Evolutionary conservation across 345 rosid genomes (phyloP).

Genomic region (Heritiera fomes): DNA sequence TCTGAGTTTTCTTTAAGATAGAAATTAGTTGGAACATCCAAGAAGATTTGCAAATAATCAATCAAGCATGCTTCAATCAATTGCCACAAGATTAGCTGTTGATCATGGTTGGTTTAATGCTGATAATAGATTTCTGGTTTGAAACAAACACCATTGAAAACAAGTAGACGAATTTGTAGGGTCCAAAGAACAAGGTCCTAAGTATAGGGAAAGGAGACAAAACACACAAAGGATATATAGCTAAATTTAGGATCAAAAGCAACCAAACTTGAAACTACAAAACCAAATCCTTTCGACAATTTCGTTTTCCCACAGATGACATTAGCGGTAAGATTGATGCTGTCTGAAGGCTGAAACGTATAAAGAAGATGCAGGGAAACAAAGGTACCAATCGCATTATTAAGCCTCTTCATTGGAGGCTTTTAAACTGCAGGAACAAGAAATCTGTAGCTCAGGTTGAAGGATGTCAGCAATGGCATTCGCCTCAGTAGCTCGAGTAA

Average conservation of each 20-base stretch:
- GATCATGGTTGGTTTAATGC: not conserved
- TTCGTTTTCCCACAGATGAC: not conserved
- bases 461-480: not conserved
- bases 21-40: conserved; percentile 6
- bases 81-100: not conserved
- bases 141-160: not conserved
- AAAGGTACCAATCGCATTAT: not conserved
- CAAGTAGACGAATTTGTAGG: not conserved
- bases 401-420: conserved; percentile 12
- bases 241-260: not conserved
- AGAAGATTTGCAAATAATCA: not conserved
- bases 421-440: not conserved
- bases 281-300: not conserved
- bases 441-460: not conserved
- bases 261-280: not conserved
- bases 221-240: not conserved
- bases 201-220: not conserved
- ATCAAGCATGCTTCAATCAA: not conserved
- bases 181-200: not conserved
- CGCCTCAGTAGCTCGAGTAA: not conserved
- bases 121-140: not conserved
- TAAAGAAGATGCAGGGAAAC: not conserved
- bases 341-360: not conserved
- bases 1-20: not conserved
- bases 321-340: not conserved